phyloP scores from a whole-genome alignment of 768 basidiomycete genomes.

The Naematelia aurantialba region DNA sequence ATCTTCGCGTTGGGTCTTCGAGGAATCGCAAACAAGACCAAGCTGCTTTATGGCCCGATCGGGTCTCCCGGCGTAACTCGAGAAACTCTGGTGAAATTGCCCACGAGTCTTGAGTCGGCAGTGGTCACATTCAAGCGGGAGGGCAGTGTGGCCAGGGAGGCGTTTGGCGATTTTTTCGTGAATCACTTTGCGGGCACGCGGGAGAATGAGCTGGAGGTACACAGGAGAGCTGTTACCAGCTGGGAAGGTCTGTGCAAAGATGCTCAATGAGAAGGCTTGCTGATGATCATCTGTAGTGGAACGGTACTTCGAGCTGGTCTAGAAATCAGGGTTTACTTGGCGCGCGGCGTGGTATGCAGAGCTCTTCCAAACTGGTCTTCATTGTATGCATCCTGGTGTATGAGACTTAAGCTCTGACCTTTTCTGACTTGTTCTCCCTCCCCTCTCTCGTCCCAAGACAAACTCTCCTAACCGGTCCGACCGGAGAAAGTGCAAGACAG shows the following conservation, averaged over 20 bases:
- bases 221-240: slow-evolving; percentile 84
- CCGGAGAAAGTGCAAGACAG: too few species aligned
- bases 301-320: slow-evolving; percentile 30
- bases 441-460: too few species aligned
- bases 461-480: too few species aligned
- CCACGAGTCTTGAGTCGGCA: slow-evolving; percentile 73
- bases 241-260: slow-evolving; percentile 73
- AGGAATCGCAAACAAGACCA: slow-evolving; percentile 74
- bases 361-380: too few species aligned
- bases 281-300: slow-evolving; percentile 19
- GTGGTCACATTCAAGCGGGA: slow-evolving; percentile 73
- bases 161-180: slow-evolving; percentile 84
- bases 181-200: slow-evolving; percentile 96
- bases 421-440: too few species aligned
- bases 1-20: slow-evolving; percentile 82
- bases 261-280: neutral
- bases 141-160: slow-evolving; percentile 76
- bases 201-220: slow-evolving; percentile 78
- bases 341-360: too few species aligned
- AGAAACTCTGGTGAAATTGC: slow-evolving; percentile 67
- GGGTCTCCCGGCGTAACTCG: slow-evolving; percentile 41
- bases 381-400: too few species aligned
- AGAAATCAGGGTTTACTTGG: too few species aligned
- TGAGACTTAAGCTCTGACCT: too few species aligned
- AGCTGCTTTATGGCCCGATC: slow-evolving; percentile 69